Percentiles rank a stretch among this genome's conserved stretches.
Conservation (phyloP, 495 filamentous ascomycete genomes). For the Glonium stellatum region DNA sequence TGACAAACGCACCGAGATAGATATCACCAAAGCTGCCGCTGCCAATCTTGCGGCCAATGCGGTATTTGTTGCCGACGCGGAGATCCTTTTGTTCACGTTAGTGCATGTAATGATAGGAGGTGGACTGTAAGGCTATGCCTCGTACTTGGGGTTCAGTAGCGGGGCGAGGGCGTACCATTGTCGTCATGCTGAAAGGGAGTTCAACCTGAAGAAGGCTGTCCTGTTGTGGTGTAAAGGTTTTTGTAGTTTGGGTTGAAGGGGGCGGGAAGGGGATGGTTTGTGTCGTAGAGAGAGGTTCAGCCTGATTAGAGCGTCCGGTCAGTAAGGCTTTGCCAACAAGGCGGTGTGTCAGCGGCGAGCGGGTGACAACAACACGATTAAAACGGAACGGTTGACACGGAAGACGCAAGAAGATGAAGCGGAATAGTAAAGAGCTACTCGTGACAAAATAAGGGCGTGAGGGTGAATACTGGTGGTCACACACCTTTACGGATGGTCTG, state of each 20-base stretch:
- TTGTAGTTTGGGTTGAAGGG: background rate
- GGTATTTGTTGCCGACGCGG: slow-evolving; percentile 99
- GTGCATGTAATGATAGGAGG: background rate
- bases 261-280: slow-evolving; percentile 1
- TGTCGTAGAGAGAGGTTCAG: slow-evolving; percentile 20
- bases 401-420: background rate
- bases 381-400: slow-evolving; percentile 3
- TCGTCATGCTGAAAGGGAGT: slow-evolving; percentile 25
- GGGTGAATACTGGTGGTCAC: slow-evolving; percentile 5
- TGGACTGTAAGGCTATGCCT: slow-evolving; percentile 5
- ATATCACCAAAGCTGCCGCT: slow-evolving; percentile 99
- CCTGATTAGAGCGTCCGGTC: slow-evolving; percentile 28
- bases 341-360: slow-evolving; percentile 25
- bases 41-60: slow-evolving; percentile 98
- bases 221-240: slow-evolving; percentile 8
- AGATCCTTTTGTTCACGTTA: slow-evolving; percentile 63
- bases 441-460: slow-evolving; percentile 4
- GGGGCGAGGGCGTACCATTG: slow-evolving; percentile 28
- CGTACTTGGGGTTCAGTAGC: slow-evolving; percentile 13
- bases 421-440: background rate
- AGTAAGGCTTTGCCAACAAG: slow-evolving; percentile 31
- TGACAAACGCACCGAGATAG: slow-evolving; percentile 66
- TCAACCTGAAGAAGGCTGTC: slow-evolving; percentile 26
- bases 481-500: slow-evolving; percentile 1
- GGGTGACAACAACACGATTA: background rate